Evolutionary conservation across 1,284 basidiomycete genomes (phyloP), one percentile per base, ranked within the genome.

Genomic region (Leccinum solheimii): DNA sequence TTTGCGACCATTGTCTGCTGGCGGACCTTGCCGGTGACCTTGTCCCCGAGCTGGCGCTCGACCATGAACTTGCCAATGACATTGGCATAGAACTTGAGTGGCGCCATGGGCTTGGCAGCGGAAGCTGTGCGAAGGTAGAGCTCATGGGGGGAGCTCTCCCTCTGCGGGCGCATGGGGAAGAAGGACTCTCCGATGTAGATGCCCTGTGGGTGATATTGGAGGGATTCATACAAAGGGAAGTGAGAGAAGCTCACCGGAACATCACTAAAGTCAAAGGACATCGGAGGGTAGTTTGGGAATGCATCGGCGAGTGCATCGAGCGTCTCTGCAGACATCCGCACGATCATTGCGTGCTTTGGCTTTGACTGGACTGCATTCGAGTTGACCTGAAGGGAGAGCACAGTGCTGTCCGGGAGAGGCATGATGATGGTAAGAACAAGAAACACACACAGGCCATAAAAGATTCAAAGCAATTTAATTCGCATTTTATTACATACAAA

Each of bases 71-170:
- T 90, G 45, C 87, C 87, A 16, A 83, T 78, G 49, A 92, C 83
- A 66, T 84, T 86, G 61, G 88, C 90, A 66, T 86, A 83, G n/a
- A 87, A 82, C 70, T 87, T 89, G 65, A 92, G 81, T 1, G 87
- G 84, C 0, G 83, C 81, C 66, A 78, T 83, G 32, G 82, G 83
- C 72, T 85, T 86, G 36, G 78, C 74, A 6, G 81, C 76, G n/a
- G 82, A 80, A 38, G 83, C 77, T 14, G 83, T 77, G 13, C 88
- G 83, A 19, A 91, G 80, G 74, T 89, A 92, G 50, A 92, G 80
- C 66, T 92, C 90, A 67, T 90, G 87, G 11, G 81, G 77, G 1
- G 79, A 71, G 62, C 78, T 79, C 72, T 90, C 90, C 59, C 78
- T 77, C 56, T 75, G 72, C 5, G 80, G 74, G 4, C 76, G 77